Evolutionary conservation across 2,329 filamentous ascomycete species (phyloP).

Genomic region (Neonectria sp.): DNA sequence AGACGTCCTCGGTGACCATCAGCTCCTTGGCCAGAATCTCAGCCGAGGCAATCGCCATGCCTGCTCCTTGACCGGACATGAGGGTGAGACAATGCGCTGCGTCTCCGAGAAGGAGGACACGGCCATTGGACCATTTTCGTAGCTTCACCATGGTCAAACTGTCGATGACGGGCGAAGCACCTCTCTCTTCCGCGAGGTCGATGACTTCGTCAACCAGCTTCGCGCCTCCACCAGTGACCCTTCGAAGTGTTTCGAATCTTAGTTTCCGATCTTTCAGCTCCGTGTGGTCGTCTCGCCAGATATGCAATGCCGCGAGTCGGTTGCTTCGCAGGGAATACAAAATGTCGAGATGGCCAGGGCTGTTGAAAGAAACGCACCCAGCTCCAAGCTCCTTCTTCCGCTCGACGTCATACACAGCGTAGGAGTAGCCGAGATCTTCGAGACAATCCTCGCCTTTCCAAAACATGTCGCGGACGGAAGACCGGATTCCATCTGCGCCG

Average conservation of each 20-base stretch:
- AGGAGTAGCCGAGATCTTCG: constrained; percentile 20
- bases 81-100: constrained; percentile 23
- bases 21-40: constrained; percentile 18
- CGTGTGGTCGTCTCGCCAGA: constrained; percentile 17
- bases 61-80: constrained; percentile 14
- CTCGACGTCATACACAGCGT: constrained; percentile 13
- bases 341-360: constrained; percentile 19
- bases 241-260: constrained; percentile 3
- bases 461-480: constrained; percentile 4
- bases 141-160: constrained; percentile 19
- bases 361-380: constrained; percentile 22
- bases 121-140: constrained; percentile 17
- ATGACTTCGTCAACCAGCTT: constrained; percentile 3
- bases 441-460: constrained; percentile 15
- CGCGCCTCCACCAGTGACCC: neutral
- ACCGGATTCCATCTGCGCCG: constrained; percentile 20
- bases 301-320: constrained; percentile 18
- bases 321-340: constrained; percentile 7
- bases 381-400: neutral
- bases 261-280: constrained; percentile 4
- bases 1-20: constrained; percentile 7
- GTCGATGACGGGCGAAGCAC: constrained; percentile 9
- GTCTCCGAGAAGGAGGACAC: constrained; percentile 16
- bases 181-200: constrained; percentile 5
- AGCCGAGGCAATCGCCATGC: constrained; percentile 22